Conservation (phyloP, 371 early-diverging fungal genomes). For the Thermomucor indicae-seudaticae region DNA sequence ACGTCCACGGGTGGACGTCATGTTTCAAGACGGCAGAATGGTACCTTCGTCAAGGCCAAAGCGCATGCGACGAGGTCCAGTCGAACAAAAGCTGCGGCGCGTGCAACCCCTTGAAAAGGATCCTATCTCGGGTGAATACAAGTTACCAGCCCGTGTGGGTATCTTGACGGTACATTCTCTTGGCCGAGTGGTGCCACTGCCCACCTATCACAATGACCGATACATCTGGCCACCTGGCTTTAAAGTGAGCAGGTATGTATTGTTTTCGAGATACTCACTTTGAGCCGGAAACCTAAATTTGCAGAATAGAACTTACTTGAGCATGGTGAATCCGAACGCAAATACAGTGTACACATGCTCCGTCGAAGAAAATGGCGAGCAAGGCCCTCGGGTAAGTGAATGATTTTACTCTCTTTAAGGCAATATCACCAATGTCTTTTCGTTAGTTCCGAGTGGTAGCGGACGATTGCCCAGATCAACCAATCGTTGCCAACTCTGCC, state of each 20-base stretch:
- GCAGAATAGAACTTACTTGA: conserved; percentile 56
- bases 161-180: conserved; percentile 68
- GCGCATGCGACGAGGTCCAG: conserved; percentile 32
- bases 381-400: conserved; percentile 54
- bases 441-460: conserved; percentile 71
- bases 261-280: not conserved
- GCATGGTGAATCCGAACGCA: conserved; percentile 62
- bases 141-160: conserved; percentile 75
- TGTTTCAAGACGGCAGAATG: conserved; percentile 14
- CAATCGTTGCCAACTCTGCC: conserved; percentile 71
- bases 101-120: conserved; percentile 58
- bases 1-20: conserved; percentile 9
- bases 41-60: conserved; percentile 37
- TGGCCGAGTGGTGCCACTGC: conserved; percentile 73
- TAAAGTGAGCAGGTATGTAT: conserved; percentile 43
- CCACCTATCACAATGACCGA: conserved; percentile 81
- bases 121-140: conserved; percentile 55
- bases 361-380: conserved; percentile 75
- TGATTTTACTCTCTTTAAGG: not conserved
- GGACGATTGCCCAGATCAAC: conserved; percentile 60
- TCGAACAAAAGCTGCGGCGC: conserved; percentile 31
- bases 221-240: conserved; percentile 93
- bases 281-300: not conserved
- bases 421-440: no score
- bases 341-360: conserved; percentile 67